These are phyloP conservation scores for Rhodotorula glutinis DNA, from an alignment of 1,284 basidiomycete genomes.

Conservation along the genomic window DNA sequence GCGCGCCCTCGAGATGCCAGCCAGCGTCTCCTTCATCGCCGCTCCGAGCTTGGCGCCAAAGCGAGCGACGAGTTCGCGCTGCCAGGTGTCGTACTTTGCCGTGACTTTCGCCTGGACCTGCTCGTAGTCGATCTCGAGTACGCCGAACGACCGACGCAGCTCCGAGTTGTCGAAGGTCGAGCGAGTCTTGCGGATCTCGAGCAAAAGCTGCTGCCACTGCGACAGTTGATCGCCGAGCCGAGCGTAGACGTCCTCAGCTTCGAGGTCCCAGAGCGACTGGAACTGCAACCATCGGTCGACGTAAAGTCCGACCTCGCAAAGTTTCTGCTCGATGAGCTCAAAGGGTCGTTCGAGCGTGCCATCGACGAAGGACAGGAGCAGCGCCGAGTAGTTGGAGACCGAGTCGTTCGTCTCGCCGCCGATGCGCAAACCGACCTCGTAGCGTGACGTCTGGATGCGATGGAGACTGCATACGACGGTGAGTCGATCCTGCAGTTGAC, in stretches of 20 bases:
- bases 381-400: constrained; percentile 54
- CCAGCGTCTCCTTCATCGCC: constrained; percentile 95
- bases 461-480: constrained; percentile 83
- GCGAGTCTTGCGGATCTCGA: constrained; percentile 92
- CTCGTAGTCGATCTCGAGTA: constrained; percentile 94
- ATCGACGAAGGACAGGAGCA: constrained; percentile 68
- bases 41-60: constrained; percentile 89
- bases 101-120: constrained; percentile 96
- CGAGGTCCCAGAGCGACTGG: constrained; percentile 97
- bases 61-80: constrained; percentile 84
- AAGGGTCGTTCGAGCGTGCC: constrained; percentile 78
- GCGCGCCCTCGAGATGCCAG: constrained; percentile 83
- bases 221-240: constrained; percentile 87
- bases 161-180: constrained; percentile 96
- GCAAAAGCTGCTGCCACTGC: constrained; percentile 88
- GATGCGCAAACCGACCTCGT: constrained; percentile 91
- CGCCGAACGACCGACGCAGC: constrained; percentile 84
- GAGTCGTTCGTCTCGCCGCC: constrained; percentile 57
- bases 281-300: constrained; percentile 98
- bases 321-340: constrained; percentile 79
- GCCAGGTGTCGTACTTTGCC: constrained; percentile 97
- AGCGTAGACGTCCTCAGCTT: constrained; percentile 92
- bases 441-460: constrained; percentile 87
- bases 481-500: constrained; percentile 84
- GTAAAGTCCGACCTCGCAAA: constrained; percentile 80